Conservation (phyloP, 2,329 filamentous ascomycete species). For the Gnomoniopsis smithogilvyi region DNA sequence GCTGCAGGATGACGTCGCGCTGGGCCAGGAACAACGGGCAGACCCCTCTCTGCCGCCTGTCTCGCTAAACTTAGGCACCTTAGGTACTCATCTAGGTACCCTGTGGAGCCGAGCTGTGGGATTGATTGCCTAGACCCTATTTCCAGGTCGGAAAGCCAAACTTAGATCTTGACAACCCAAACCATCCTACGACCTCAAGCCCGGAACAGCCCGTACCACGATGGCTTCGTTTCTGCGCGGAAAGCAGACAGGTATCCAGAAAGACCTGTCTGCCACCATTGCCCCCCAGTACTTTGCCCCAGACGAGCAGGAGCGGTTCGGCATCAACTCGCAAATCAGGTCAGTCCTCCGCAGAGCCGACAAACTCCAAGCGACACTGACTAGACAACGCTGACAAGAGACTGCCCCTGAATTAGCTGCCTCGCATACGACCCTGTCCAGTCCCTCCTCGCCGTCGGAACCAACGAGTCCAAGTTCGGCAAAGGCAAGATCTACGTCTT, state of each 20-base stretch:
- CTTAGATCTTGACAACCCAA: background rate
- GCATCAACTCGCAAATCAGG: constrained; percentile 75
- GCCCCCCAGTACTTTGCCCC: constrained; percentile 74
- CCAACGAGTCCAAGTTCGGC: constrained; percentile 81
- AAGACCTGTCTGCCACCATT: constrained; percentile 82
- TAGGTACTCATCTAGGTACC: background rate
- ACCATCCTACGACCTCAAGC: background rate
- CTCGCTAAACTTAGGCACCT: constrained; percentile 1
- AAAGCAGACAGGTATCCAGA: constrained; percentile 90
- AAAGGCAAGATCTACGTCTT: constrained; percentile 86
- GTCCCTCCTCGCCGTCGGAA: constrained; percentile 88
- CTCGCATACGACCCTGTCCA: constrained; percentile 92
- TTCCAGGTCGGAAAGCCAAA: constrained; percentile 5
- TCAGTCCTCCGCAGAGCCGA: constrained; percentile 28
- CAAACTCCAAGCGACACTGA: background rate
- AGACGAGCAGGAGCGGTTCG: constrained; percentile 80
- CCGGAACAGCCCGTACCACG: constrained; percentile 2
- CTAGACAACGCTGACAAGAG: background rate
- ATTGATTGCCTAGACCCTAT: background rate
- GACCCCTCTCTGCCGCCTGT: background rate
- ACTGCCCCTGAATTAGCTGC: constrained; percentile 50
- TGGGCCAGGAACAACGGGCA: background rate
- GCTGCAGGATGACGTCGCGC: constrained; percentile 1
- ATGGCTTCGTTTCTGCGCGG: constrained; percentile 89
- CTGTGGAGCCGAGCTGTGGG: background rate